Evolutionary conservation across 306 rosid species (phyloP).

Genomic region (Cucurbita ficifolia): DNA sequence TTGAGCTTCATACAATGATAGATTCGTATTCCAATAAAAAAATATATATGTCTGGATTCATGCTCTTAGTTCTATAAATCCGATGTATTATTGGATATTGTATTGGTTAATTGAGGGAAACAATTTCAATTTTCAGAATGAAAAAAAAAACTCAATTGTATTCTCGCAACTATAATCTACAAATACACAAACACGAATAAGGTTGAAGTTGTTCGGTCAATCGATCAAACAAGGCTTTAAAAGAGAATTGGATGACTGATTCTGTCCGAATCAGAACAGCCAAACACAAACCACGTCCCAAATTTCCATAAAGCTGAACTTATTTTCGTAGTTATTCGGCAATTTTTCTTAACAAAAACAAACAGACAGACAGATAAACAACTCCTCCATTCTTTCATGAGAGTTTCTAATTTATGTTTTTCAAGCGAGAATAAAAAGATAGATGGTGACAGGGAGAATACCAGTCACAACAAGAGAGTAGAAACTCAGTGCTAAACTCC

Average conservation of each 20-base stretch:
- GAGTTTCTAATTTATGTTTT: not conserved
- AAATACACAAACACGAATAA: too few species aligned
- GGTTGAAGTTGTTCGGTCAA: not conserved
- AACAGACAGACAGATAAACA: too few species aligned
- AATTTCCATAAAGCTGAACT: not conserved
- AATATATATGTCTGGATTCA: too few species aligned
- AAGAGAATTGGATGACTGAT: not conserved
- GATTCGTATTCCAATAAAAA: too few species aligned
- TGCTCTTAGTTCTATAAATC: too few species aligned
- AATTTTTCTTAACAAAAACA: too few species aligned
- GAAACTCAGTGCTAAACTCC: not conserved
- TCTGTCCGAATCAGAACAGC: not conserved
- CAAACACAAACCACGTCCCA: not conserved
- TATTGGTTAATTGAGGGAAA: not conserved
- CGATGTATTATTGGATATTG: too few species aligned
- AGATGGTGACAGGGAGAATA: not conserved
- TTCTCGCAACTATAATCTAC: not conserved
- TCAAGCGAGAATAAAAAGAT: not conserved
- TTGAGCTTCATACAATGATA: too few species aligned
- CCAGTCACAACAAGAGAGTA: not conserved
- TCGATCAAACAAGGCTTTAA: not conserved
- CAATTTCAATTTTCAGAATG: too few species aligned
- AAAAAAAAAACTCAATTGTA: not conserved
- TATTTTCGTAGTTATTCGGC: not conserved
- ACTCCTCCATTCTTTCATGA: not conserved